phyloP scores from a whole-genome alignment of 805 yeast species.

The Saturnispora besseyi region DNA sequence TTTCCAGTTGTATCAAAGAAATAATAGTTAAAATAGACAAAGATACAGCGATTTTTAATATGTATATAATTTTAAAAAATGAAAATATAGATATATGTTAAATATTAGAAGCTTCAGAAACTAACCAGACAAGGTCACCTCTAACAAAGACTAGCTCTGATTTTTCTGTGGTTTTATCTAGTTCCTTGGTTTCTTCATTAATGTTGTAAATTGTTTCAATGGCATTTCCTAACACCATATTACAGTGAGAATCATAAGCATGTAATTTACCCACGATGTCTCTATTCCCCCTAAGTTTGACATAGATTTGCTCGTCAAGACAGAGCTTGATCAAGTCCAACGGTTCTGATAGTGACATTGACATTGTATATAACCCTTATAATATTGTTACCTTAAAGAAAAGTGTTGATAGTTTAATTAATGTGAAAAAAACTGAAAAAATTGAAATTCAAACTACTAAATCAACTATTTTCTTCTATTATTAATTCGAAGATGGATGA shows the following conservation, averaged over 20 bases:
- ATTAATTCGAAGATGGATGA: background rate
- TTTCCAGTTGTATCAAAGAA: background rate
- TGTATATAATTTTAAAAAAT: background rate
- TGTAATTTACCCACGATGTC: conserved; percentile 86
- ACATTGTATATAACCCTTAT: background rate
- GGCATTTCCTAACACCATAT: conserved; percentile 90
- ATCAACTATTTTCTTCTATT: background rate
- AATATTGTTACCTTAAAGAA: background rate
- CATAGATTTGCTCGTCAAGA: conserved; percentile 77
- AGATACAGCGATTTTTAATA: background rate
- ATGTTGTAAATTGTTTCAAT: conserved; percentile 66
- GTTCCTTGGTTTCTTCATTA: conserved; percentile 38
- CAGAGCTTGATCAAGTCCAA: conserved; percentile 79
- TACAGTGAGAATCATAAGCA: conserved; percentile 94
- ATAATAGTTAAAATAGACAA: background rate
- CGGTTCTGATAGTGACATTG: conserved; percentile 52
- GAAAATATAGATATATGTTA: conserved; percentile 7
- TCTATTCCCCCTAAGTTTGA: conserved; percentile 89
- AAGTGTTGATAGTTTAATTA: background rate
- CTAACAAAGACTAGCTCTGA: conserved; percentile 91
- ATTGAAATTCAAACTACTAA: background rate
- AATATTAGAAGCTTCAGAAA: conserved; percentile 33
- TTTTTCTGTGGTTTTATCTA: conserved; percentile 40
- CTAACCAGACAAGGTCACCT: conserved; percentile 93
- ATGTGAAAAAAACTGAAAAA: background rate